These are phyloP conservation scores for Clonostachys sp. DNA, from an alignment of 2,329 filamentous ascomycete species.

Conservation along the genomic window DNA sequence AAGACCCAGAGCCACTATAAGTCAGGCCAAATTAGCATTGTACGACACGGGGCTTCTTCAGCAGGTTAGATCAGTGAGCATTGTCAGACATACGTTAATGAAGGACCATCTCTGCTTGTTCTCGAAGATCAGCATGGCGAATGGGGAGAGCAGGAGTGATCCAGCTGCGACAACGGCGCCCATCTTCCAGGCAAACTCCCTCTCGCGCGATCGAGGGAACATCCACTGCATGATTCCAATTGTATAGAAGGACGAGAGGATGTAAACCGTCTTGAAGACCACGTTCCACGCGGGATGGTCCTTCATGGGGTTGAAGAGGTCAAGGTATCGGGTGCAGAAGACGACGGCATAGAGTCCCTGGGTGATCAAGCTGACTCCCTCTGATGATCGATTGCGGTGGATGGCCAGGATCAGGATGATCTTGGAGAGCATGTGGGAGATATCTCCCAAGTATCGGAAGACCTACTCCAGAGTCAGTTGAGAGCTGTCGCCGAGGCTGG, in stretches of 20 bases:
- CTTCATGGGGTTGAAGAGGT: slow-evolving; percentile 58
- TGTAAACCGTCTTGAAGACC: slow-evolving; percentile 86
- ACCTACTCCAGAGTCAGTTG: slow-evolving; percentile 26
- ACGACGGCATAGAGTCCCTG: slow-evolving; percentile 84
- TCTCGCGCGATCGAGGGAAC: slow-evolving; percentile 82
- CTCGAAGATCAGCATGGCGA: slow-evolving; percentile 67
- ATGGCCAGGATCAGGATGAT: slow-evolving; percentile 88
- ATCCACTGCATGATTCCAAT: slow-evolving; percentile 82
- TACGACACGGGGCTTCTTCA: neutral
- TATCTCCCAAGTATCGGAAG: slow-evolving; percentile 76
- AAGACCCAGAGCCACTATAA: slow-evolving; percentile 77
- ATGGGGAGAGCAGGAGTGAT: slow-evolving; percentile 64
- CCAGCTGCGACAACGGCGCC: slow-evolving; percentile 65
- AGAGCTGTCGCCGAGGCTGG: too few species aligned
- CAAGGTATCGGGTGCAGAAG: slow-evolving; percentile 82
- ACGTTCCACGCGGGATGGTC: slow-evolving; percentile 59
- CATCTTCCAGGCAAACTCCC: slow-evolving; percentile 91
- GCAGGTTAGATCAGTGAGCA: neutral
- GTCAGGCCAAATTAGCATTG: neutral
- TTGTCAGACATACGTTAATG: slow-evolving; percentile 34
- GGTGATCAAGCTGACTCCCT: slow-evolving; percentile 89
- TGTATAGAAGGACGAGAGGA: slow-evolving; percentile 78
- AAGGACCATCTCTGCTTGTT: slow-evolving; percentile 41
- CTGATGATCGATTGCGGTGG: slow-evolving; percentile 80
- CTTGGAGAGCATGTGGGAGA: slow-evolving; percentile 83